Evolutionary conservation across 164 flowering plant species (phyloP).

Genomic region (Annona squamosa): DNA sequence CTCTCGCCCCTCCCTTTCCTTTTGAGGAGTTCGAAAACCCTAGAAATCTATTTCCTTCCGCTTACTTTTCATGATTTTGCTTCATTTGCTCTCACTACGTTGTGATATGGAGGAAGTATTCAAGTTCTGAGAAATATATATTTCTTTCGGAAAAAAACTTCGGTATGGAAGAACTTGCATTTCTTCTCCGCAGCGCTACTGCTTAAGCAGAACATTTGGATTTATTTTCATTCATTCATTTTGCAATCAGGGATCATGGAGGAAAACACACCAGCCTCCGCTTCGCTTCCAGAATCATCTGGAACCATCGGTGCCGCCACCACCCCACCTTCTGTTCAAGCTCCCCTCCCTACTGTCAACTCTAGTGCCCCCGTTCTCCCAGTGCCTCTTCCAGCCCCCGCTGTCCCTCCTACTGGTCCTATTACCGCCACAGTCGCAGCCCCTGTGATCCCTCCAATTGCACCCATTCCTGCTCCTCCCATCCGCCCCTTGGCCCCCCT

Average conservation of each 20-base stretch:
- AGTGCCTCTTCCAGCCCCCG: constrained; percentile 4
- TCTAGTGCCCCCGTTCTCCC: not conserved
- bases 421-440: constrained; percentile 9
- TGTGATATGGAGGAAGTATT: too few relatives aligned
- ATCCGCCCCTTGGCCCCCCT: constrained; percentile 1
- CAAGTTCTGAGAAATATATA: too few relatives aligned
- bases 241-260: constrained; percentile 27
- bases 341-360: constrained; percentile 1
- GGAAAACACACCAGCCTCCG: constrained; percentile 27
- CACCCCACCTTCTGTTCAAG: constrained; percentile 8
- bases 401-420: constrained; percentile 23
- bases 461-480: constrained; percentile 28
- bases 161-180: too few relatives aligned
- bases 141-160: too few relatives aligned
- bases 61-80: too few relatives aligned
- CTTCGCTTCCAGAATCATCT: constrained; percentile 22
- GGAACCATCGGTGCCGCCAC: constrained; percentile 3
- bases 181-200: too few relatives aligned
- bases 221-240: not conserved
- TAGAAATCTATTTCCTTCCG: too few relatives aligned
- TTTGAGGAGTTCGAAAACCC: too few relatives aligned
- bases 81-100: too few relatives aligned
- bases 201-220: too few relatives aligned
- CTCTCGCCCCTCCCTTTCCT: too few relatives aligned
- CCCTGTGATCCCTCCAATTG: constrained; percentile 33